Percentiles rank a stretch among this genome's conserved stretches.
phyloP scores from a whole-genome alignment of 345 rosid genomes.

The Passiflora organensis region DNA sequence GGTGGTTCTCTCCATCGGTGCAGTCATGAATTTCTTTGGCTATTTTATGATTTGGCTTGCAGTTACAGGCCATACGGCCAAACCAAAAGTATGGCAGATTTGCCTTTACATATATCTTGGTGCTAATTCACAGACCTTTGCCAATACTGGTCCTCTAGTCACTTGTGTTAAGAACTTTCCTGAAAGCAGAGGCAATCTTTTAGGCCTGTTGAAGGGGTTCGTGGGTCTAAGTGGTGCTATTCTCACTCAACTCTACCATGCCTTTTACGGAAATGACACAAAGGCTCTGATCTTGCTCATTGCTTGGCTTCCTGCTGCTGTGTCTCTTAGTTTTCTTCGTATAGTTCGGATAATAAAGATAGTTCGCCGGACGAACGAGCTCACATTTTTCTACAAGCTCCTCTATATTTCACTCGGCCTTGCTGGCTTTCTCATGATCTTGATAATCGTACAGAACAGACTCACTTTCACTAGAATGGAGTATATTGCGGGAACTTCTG shows the following conservation, averaged over 20 bases:
- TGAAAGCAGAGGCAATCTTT: conserved; percentile 21
- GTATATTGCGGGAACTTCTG: conserved; percentile 9
- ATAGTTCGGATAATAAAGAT: conserved; percentile 10
- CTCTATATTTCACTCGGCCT: conserved; percentile 19
- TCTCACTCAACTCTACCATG: conserved; percentile 21
- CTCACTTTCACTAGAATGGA: conserved; percentile 13
- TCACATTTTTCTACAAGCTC: conserved; percentile 11
- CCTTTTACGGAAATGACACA: conserved; percentile 14
- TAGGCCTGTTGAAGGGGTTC: conserved; percentile 25
- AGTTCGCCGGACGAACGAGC: conserved; percentile 15
- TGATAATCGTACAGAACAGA: conserved; percentile 22
- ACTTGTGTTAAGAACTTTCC: conserved; percentile 22
- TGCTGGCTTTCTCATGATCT: conserved; percentile 19
- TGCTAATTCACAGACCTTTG: conserved; percentile 15
- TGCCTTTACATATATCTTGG: conserved; percentile 16
- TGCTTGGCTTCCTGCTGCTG: conserved; percentile 21
- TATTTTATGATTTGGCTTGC: conserved; percentile 24
- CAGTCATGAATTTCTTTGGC: conserved; percentile 19
- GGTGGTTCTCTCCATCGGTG: conserved; percentile 19
- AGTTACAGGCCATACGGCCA: conserved; percentile 9
- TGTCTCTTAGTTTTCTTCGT: conserved; percentile 8
- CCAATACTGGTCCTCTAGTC: conserved; percentile 22
- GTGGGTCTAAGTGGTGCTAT: conserved; percentile 26
- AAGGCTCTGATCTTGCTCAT: conserved; percentile 15
- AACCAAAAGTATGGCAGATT: conserved; percentile 12